Evolutionary conservation across 345 rosid species (phyloP), one percentile per base, ranked within the genome.

Genomic region (Barbarea vulgaris): DNA sequence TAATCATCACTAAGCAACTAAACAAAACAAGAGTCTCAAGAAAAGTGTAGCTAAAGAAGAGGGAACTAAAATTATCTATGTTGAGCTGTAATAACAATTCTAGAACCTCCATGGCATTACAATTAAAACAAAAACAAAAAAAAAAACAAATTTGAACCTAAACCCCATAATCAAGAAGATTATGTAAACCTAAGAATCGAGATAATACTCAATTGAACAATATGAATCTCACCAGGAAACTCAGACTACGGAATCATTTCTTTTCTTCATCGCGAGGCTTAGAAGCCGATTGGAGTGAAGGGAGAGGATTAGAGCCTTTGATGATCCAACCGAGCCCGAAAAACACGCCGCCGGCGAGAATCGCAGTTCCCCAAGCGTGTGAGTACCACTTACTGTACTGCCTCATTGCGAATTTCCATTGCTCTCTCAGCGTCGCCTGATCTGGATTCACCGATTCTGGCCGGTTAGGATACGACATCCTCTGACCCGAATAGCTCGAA

Each of bases 361-460:
- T 91, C 22, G 93, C 96, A 5, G 96, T 83, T 2, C 97, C 97
- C 98, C 97, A 89, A 5, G 96, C 97, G 56, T 88, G 95, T 18
- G 93, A 84, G 75, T 91, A 88, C 96, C 96, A 88, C 66, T 56
- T 79, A 50, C 93, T 87, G 72, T 88, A 94, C 85, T 91, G 93
- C 79, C 79, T 69, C 4, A 83, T 87, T 9, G 93, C 97, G 68
- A 63, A 91, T 79, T 84, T 89, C 96, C 96, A 94, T 51, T 94
- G 97, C 74, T 93, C 98, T 67, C 94, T 77, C 48, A 88, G 78
- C 12, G 96, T 86, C 21, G 87, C 90, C 36, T 91, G 77, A 77
- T 93, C 95, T 28, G 97, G 96, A 70, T 77, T 93, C 37, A 77
- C 17, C 18, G 76, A 5, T 7, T 93, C 96, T 0, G 94, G 90